Evolutionary conservation across 371 early-diverging fungal genomes (phyloP).

Genomic region (Umbelopsis sp.): DNA sequence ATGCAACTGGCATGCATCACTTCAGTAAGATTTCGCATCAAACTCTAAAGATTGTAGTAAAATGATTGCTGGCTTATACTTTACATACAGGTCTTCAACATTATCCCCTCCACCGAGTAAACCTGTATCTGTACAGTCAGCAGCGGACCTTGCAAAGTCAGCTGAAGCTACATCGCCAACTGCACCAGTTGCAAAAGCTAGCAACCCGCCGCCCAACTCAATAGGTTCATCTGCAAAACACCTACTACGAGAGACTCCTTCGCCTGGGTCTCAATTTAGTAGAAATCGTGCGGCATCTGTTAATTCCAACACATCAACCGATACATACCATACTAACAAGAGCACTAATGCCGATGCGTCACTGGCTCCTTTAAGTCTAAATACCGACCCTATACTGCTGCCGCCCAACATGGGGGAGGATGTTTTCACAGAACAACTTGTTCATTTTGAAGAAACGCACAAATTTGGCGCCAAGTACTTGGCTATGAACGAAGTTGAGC

Average conservation of each 20-base stretch:
- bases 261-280: conserved; percentile 16
- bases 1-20: conserved; percentile 48
- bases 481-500: conserved; percentile 29
- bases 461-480: conserved; percentile 59
- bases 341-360: conserved; percentile 27
- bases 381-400: conserved; percentile 57
- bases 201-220: not conserved
- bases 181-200: not conserved
- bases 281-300: conserved; percentile 48
- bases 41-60: not conserved
- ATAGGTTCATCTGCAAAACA: conserved; percentile 3
- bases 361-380: conserved; percentile 24
- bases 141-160: not conserved
- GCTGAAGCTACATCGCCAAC: not conserved
- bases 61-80: not conserved
- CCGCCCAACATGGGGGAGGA: conserved; percentile 44
- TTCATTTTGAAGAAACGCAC: conserved; percentile 58
- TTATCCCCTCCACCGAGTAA: not conserved
- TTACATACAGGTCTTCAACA: not conserved
- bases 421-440: conserved; percentile 59
- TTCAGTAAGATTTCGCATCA: conserved; percentile 10
- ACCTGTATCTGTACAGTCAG: not conserved
- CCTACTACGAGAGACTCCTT: not conserved
- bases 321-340: conserved; percentile 30
- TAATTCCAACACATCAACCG: conserved; percentile 48